These are phyloP conservation scores for Rhizomucor pusillus DNA, from an alignment of 371 early-diverging fungal genomes.

Conservation along the genomic window DNA sequence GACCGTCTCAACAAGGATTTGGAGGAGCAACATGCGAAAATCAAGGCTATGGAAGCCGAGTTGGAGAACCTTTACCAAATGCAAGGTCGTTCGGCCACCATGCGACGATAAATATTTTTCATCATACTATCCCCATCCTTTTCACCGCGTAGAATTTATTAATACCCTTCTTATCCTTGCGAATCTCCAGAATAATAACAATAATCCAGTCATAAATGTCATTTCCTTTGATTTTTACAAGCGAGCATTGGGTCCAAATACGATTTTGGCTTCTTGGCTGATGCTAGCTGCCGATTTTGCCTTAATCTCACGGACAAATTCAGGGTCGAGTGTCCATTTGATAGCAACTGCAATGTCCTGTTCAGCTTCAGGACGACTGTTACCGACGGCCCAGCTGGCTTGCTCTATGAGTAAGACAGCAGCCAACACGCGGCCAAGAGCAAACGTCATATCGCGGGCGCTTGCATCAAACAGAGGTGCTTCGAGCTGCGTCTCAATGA, in stretches of 20 bases:
- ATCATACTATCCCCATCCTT: no score
- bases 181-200: no score
- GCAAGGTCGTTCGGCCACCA: slow-evolving; percentile 34
- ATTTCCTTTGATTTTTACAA: slow-evolving; percentile 11
- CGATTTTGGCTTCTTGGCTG: slow-evolving; percentile 29
- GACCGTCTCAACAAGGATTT: slow-evolving; percentile 96
- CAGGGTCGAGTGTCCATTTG: slow-evolving; percentile 23
- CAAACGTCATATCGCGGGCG: slow-evolving; percentile 53
- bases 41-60: slow-evolving; percentile 89
- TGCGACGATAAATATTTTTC: slow-evolving; percentile 28
- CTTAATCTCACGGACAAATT: background rate
- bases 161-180: no score
- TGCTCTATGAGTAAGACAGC: slow-evolving; percentile 52
- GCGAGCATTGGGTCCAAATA: slow-evolving; percentile 34
- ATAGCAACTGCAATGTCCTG: slow-evolving; percentile 22
- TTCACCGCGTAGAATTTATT: no score
- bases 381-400: slow-evolving; percentile 42
- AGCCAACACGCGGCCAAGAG: slow-evolving; percentile 46
- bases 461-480: slow-evolving; percentile 31
- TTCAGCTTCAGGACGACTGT: slow-evolving; percentile 17
- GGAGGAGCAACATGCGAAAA: slow-evolving; percentile 89
- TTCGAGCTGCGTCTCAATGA: slow-evolving; percentile 14
- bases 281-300: background rate
- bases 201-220: background rate
- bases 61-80: slow-evolving; percentile 57